Evolutionary conservation across 2,329 filamentous ascomycete species (phyloP).

Genomic region (Kalaharituber pfeilii): DNA sequence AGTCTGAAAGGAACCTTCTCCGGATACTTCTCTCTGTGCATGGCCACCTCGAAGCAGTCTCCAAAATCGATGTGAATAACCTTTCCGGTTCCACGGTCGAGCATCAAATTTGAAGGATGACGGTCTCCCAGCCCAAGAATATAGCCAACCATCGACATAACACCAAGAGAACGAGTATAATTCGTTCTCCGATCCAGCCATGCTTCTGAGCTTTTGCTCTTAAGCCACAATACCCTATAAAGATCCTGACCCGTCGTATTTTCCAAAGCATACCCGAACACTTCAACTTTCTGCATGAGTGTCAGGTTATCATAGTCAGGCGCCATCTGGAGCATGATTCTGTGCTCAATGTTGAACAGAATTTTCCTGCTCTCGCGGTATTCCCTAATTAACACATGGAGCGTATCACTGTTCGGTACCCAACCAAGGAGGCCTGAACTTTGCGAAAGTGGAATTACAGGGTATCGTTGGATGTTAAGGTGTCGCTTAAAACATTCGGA

Average conservation of each 20-base stretch:
- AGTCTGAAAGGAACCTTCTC: slow-evolving; percentile 95
- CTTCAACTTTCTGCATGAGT: slow-evolving; percentile 98
- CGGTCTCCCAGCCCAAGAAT: slow-evolving; percentile 92
- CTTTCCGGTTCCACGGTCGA: slow-evolving; percentile 88
- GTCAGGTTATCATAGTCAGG: slow-evolving; percentile 97
- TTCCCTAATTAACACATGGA: slow-evolving; percentile 91
- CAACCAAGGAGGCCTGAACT: slow-evolving; percentile 89
- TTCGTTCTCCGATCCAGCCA: slow-evolving; percentile 98
- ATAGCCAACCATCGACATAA: slow-evolving; percentile 99
- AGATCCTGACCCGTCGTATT: slow-evolving; percentile 98
- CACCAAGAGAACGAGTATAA: slow-evolving; percentile 87
- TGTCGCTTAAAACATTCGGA: slow-evolving; percentile 95
- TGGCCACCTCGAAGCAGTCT: slow-evolving; percentile 97
- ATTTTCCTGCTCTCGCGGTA: slow-evolving; percentile 97
- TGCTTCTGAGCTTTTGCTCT: slow-evolving; percentile 93
- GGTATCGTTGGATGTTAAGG: slow-evolving; percentile 87
- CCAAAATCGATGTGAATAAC: slow-evolving; percentile 98
- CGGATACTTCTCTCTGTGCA: slow-evolving; percentile 98
- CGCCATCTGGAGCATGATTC: slow-evolving; percentile 99
- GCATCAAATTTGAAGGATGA: slow-evolving; percentile 94
- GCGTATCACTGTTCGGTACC: slow-evolving; percentile 92
- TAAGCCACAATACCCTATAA: slow-evolving; percentile 94
- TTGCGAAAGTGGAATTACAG: slow-evolving; percentile 91
- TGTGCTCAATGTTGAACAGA: slow-evolving; percentile 93
- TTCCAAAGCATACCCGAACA: slow-evolving; percentile 96